Percentiles rank a stretch among this genome's conserved stretches.
These are phyloP conservation scores for Acarospora socialis DNA, from an alignment of 2,329 filamentous ascomycete species.

Conservation along the genomic window DNA sequence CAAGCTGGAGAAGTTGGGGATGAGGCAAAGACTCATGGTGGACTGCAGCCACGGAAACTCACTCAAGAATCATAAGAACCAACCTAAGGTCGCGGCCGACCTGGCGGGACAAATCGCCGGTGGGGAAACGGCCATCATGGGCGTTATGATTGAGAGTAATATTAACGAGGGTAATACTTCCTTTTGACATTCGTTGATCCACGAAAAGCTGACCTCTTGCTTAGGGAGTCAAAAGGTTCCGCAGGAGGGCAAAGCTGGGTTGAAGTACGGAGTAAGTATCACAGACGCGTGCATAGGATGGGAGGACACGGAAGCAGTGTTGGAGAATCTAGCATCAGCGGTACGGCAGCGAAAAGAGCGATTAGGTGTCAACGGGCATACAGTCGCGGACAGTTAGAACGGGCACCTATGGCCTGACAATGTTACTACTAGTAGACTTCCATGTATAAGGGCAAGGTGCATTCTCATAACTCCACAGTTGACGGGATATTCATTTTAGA, in stretches of 20 bases:
- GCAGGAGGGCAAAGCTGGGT: conserved; percentile 18
- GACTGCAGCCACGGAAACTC: conserved; percentile 98
- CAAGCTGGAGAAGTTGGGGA: conserved; percentile 58
- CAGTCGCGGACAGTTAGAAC: too few species aligned
- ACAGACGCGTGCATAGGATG: conserved; percentile 19
- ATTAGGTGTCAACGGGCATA: conserved; percentile 7
- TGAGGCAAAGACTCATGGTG: conserved; percentile 76
- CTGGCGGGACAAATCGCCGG: conserved; percentile 72
- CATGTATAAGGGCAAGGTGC: too few species aligned
- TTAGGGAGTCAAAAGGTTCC: conserved; percentile 23
- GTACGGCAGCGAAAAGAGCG: conserved; percentile 9
- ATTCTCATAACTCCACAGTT: too few species aligned
- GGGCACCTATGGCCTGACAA: too few species aligned
- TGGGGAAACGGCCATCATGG: conserved; percentile 80
- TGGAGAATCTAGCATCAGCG: conserved; percentile 10
- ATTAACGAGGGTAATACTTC: conserved; percentile 65
- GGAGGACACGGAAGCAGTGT: conserved; percentile 12
- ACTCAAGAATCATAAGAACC: conserved; percentile 90
- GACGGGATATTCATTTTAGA: too few species aligned
- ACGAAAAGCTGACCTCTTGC: conserved; percentile 8
- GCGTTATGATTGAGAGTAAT: conserved; percentile 97
- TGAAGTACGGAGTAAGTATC: conserved; percentile 22
- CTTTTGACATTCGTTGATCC: not conserved
- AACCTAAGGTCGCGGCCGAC: conserved; percentile 76
- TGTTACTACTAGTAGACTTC: too few species aligned